Base-by-base conservation (phyloP, 2,329 filamentous ascomycete species). In the Fusarium tuaranense region DNA sequence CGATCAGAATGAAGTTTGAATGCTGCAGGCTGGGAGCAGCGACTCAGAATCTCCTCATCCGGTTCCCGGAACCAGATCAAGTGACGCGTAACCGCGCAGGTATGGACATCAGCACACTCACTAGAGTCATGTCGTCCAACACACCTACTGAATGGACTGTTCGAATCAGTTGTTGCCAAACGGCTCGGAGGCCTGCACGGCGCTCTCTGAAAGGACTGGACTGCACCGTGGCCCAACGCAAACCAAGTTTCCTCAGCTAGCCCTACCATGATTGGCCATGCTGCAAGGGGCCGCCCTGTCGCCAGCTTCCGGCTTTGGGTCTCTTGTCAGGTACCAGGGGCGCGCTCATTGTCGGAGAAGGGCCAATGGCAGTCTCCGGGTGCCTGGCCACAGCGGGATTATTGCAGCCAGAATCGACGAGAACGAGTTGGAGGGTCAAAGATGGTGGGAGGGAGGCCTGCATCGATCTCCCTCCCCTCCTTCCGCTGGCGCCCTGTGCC, bases 251-350 rank as follows among this genome's bases (percentile, higher is more conserved):
- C 34, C 68, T 76, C 73, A 57, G 51, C 41, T 36, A 66, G 48
- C 30, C 48, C 48, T 39, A 36, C 48, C 62, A 38, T 76, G 69
- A 79, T 79, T 78, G 76, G 76, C 46, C 65, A 70, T 57, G n/a
- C 72, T 74, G 75, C 76, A 78, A 75, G 76, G 75, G 58, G 70
- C 69, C 62, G 70, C 64, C 72, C 64, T 72, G 75, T 70, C 64
- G 57, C 65, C 78, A 77, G 58, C 71, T 75, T 76, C 72, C 60
- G 63, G 68, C 69, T 76, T 65, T 70, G 70, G 63, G 41, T 34
- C 30, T 67, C 66, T 72, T 74, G 71, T 76, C 79, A 80, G 79
- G 80, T 74, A 79, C 78, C 70, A 61, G 64, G 61, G 70, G 44
- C 44, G 61, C 58, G 18, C 57, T 30, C 41, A 51, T n/a, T 48